These are phyloP conservation scores for Russula earlei DNA, from an alignment of 768 basidiomycete species.

Conservation along the genomic window DNA sequence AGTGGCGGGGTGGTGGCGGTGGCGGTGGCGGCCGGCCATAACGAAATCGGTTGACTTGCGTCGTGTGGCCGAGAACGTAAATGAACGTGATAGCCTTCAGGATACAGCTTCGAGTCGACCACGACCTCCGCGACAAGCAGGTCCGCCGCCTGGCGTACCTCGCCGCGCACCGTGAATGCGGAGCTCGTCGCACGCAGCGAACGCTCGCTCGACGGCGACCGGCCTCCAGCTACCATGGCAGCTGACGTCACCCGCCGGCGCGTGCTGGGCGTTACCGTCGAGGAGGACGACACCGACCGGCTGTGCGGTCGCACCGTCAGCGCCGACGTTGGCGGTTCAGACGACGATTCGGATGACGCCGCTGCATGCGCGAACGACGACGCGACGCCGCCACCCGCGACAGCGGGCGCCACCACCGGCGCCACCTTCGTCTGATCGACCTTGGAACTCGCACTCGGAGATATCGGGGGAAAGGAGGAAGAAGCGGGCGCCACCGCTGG, in stretches of 20 bases:
- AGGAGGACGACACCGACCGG: conserved; percentile 13
- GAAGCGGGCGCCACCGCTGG: neutral
- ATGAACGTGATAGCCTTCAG: conserved; percentile 57
- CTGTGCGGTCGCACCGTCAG: conserved; percentile 12
- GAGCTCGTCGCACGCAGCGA: conserved; percentile 34
- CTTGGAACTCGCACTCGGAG: neutral
- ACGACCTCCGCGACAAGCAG: conserved; percentile 70
- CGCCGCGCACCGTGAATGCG: conserved; percentile 53
- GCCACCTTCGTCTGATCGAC: conserved; percentile 2
- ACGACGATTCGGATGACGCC: neutral
- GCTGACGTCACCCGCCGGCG: conserved; percentile 15
- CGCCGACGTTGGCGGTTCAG: conserved; percentile 2
- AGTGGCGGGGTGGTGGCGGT: neutral
- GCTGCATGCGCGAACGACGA: neutral
- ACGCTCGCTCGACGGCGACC: conserved; percentile 30
- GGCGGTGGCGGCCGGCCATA: conserved; percentile 19
- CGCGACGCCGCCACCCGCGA: neutral
- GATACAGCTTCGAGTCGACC: conserved; percentile 73
- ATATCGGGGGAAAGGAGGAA: conserved; percentile 15
- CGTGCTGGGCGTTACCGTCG: neutral
- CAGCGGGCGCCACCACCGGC: neutral
- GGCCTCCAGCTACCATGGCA: conserved; percentile 18
- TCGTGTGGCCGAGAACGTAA: conserved; percentile 38
- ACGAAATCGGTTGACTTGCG: conserved; percentile 30
- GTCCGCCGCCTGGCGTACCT: conserved; percentile 54